Percentiles rank a stretch among this genome's conserved stretches.
Conservation (phyloP, 768 basidiomycete species). For the Leccinum ochraceum region DNA sequence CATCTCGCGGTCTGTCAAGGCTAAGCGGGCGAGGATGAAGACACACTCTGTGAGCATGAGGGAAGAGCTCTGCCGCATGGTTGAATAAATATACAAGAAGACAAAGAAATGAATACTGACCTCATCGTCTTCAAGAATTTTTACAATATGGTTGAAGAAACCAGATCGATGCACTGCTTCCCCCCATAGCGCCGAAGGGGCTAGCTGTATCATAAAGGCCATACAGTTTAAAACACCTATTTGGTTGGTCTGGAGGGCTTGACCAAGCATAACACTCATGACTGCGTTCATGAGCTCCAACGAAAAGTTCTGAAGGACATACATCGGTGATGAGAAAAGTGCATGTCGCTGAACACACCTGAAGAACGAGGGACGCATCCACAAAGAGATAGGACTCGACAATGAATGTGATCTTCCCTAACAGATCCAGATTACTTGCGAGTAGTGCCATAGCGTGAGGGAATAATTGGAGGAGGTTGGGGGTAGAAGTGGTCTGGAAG, state of each 20-base stretch:
- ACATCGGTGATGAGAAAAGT: slow-evolving; percentile 5
- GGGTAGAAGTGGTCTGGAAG: slow-evolving; percentile 48
- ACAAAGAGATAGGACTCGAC: slow-evolving; percentile 81
- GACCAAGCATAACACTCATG: slow-evolving; percentile 49
- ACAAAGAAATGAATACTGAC: slow-evolving; percentile 37
- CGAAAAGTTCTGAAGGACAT: slow-evolving; percentile 46
- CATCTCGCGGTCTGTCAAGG: slow-evolving; percentile 61
- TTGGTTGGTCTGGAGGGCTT: slow-evolving; percentile 53
- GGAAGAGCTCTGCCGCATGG: slow-evolving; percentile 29
- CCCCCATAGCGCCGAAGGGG: slow-evolving; percentile 68
- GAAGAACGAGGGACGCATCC: slow-evolving; percentile 59
- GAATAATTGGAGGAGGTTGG: slow-evolving; percentile 63
- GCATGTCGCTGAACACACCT: slow-evolving; percentile 44
- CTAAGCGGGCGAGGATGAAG: slow-evolving; percentile 73
- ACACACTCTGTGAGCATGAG: slow-evolving; percentile 63
- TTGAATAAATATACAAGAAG: slow-evolving; percentile 11
- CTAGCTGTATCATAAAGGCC: slow-evolving; percentile 59
- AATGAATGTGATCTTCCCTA: slow-evolving; percentile 66
- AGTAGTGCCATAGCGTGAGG: slow-evolving; percentile 63
- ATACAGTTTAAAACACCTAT: slow-evolving; percentile 63
- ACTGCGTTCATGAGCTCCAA: slow-evolving; percentile 60
- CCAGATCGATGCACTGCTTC: slow-evolving; percentile 72
- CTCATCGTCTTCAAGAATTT: slow-evolving; percentile 64
- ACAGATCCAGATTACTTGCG: slow-evolving; percentile 67
- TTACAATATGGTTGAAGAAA: slow-evolving; percentile 64